Conservation (phyloP, 768 basidiomycete species). For the Boletus fagicola region DNA sequence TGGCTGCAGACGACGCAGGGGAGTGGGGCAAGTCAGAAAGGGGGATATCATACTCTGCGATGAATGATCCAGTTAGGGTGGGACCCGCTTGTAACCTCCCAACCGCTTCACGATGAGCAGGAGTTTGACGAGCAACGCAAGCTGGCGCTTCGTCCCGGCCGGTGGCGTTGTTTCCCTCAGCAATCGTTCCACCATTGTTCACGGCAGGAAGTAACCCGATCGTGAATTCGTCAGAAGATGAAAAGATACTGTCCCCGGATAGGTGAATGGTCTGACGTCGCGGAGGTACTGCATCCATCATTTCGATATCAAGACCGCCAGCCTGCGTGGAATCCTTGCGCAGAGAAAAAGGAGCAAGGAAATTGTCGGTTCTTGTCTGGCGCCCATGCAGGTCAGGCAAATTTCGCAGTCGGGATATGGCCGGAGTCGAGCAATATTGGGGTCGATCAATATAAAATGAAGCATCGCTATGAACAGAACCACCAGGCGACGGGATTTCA, state of each 20-base stretch:
- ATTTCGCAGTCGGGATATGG: conserved; percentile 2
- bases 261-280: conserved; percentile 19
- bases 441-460: conserved; percentile 25
- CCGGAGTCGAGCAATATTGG: conserved; percentile 30
- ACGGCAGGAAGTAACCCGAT: conserved; percentile 7
- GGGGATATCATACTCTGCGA: conserved; percentile 20
- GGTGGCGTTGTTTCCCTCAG: neutral
- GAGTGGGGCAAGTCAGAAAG: conserved; percentile 7
- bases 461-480: conserved; percentile 2
- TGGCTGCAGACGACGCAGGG: neutral
- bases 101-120: neutral
- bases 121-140: neutral
- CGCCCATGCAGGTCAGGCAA: neutral
- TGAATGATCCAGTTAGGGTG: conserved; percentile 6
- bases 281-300: conserved; percentile 11
- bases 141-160: neutral
- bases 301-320: conserved; percentile 16
- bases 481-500: neutral
- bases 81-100: neutral
- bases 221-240: conserved; percentile 31
- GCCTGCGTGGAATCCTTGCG: neutral
- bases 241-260: conserved; percentile 30
- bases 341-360: neutral
- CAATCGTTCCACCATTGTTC: neutral
- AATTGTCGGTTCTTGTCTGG: neutral